Evolutionary conservation across 768 basidiomycete genomes (phyloP), one percentile per base, ranked within the genome.

Genomic region (Lactifluus subvellereus): DNA sequence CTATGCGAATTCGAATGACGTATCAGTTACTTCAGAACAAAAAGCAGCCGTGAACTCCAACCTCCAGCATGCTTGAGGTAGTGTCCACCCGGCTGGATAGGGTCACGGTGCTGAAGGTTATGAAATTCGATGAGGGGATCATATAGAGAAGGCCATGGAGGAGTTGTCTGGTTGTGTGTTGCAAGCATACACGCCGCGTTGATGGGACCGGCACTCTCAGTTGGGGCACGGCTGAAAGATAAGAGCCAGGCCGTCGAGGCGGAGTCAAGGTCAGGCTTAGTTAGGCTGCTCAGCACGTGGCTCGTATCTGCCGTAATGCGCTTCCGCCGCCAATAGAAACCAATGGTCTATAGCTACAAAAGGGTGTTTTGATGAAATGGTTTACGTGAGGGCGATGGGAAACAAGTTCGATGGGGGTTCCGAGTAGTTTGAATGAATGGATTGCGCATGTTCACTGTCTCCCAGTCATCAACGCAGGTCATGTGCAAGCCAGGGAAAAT

Each of bases 121-220:
- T 59, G 18, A 37, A 67, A 67, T 38, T 67, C 67, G 47, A 62
- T 11, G 45, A 66, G 60, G 20, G 67, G 67, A 57, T 67, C 64
- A 33, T 67, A 67, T 11, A 67, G 50, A 49, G 67, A 67, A 35
- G 67, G 67, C 62, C 62, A 66, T 55, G 62, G 20, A 49, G 62
- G 62, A 18, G 59, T 65, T 27, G 58, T 59, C 38, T 54, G 52
- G 8, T 53, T 59, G 10, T n/a, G 45, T 30, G 47, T 47, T 30
- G 52, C 54, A 50, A n/a, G 42, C 61, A 62, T 57, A 48, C 61
- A 57, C 43, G 45, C 49, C 43, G 45, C 49, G 33, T 37, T 57
- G 32, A 49, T 22, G 20, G 33, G 18, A 32, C 11, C 2, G 48
- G 30, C 27, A 22, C 9, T 22, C 20, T 10, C 33, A 51, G 14